phyloP scores from a whole-genome alignment of 2,329 filamentous ascomycete genomes.

The Sphaerostilbella broomeana region DNA sequence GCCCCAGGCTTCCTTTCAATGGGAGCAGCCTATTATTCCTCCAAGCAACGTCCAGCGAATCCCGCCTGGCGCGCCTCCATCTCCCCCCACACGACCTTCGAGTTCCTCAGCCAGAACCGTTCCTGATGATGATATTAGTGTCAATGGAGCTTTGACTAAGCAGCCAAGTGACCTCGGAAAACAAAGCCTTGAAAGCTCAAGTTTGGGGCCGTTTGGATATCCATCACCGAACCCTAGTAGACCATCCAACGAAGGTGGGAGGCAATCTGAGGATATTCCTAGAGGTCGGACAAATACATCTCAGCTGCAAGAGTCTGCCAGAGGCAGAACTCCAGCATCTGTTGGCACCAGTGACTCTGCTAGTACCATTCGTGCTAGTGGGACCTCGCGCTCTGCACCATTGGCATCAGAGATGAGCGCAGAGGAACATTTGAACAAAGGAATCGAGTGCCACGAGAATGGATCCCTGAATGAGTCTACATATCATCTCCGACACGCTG shows the following conservation, averaged over 20 bases:
- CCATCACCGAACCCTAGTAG: constrained; percentile 40
- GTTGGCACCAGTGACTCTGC: constrained; percentile 47
- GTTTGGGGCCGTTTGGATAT: constrained; percentile 32
- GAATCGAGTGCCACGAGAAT: constrained; percentile 81
- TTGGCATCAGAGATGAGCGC: constrained; percentile 64
- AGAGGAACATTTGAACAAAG: constrained; percentile 85
- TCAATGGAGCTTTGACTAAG: constrained; percentile 30
- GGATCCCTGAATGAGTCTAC: constrained; percentile 89
- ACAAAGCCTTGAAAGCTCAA: constrained; percentile 39
- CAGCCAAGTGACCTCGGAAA: constrained; percentile 47
- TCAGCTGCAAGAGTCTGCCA: constrained; percentile 31
- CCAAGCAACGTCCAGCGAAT: constrained; percentile 38
- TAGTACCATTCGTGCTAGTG: constrained; percentile 41
- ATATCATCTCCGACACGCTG: constrained; percentile 87
- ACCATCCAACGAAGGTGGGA: constrained; percentile 38
- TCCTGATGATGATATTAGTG: constrained; percentile 31
- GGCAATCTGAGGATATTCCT: constrained; percentile 42
- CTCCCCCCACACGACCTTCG: constrained; percentile 53
- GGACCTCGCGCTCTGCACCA: constrained; percentile 42
- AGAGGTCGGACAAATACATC: constrained; percentile 40
- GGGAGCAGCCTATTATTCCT: constrained; percentile 49
- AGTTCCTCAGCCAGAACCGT: constrained; percentile 43
- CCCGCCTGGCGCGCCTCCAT: constrained; percentile 47
- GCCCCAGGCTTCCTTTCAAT: constrained; percentile 50
- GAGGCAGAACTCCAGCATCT: constrained; percentile 42